Conservation (phyloP, 495 filamentous ascomycete genomes). For the Oidiodendron maius region DNA sequence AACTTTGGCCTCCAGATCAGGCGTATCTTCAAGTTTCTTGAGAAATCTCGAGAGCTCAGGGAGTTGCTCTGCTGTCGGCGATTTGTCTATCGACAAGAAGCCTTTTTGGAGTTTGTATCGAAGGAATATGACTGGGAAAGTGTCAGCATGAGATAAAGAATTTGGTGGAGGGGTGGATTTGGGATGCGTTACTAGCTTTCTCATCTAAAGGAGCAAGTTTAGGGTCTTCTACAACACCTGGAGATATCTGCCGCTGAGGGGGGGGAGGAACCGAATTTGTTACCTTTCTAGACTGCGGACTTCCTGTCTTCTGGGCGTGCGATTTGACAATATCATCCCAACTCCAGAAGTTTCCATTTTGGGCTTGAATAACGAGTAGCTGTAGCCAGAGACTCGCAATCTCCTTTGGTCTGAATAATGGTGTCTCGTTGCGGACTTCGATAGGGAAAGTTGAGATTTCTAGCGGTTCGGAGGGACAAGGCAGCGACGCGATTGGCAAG, state of each 20-base stretch:
- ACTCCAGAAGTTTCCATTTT: conserved; percentile 7
- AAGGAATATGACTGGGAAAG: neutral
- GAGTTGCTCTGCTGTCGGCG: neutral
- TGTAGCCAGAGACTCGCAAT: conserved; percentile 5
- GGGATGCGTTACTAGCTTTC: neutral
- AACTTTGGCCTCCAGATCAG: neutral
- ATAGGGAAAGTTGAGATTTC: neutral
- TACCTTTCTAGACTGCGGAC: neutral
- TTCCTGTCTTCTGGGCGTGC: neutral
- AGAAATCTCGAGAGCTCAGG: neutral
- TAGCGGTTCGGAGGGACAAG: neutral
- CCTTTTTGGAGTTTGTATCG: conserved; percentile 5
- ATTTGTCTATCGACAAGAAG: neutral
- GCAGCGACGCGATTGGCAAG: neutral
- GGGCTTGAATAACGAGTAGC: conserved; percentile 1
- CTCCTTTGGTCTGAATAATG: neutral
- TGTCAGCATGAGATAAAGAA: neutral
- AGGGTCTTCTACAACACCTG: neutral
- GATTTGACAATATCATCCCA: neutral
- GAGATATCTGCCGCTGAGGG: too few relatives aligned
- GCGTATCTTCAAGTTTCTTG: neutral
- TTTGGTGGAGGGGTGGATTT: neutral
- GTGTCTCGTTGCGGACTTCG: neutral
- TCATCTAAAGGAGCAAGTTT: neutral
- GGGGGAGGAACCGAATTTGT: too few relatives aligned